Percentiles rank a stretch among this genome's conserved stretches.
Conservation (phyloP, 129 eudicot species). For the Pulicaria dysenterica region DNA sequence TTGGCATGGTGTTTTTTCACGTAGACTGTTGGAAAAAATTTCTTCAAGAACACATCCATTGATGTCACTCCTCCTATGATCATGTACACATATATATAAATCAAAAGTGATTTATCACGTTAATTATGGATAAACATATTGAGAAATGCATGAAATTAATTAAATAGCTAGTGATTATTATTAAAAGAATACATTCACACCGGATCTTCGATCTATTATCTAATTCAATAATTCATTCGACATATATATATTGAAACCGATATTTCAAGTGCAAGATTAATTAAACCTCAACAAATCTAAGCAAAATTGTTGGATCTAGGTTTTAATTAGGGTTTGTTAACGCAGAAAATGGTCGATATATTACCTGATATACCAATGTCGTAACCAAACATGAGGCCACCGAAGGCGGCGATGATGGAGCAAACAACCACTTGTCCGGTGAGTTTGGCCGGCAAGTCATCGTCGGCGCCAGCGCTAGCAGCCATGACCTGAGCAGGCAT, state of each 20-base stretch:
- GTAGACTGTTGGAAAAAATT: conserved; percentile 60
- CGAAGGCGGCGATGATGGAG: conserved; percentile 65
- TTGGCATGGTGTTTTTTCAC: conserved; percentile 45
- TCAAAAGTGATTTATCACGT: background rate
- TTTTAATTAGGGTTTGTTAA: background rate
- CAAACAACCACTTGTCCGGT: conserved; percentile 52
- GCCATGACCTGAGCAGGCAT: conserved; percentile 51
- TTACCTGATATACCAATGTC: conserved; percentile 63
- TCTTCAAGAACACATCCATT: conserved; percentile 62
- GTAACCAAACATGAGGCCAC: conserved; percentile 74
- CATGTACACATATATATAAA: background rate
- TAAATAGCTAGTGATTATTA: too few relatives aligned
- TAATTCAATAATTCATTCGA: background rate
- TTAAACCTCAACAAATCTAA: background rate
- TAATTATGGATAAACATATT: too few relatives aligned
- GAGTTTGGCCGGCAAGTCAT: conserved; percentile 52
- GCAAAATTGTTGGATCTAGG: conserved; percentile 6
- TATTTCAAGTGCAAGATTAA: background rate
- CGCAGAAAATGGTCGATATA: background rate
- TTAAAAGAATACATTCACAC: too few relatives aligned
- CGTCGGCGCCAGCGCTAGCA: conserved; percentile 30
- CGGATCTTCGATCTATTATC: background rate
- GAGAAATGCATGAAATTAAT: too few relatives aligned
- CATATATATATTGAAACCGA: background rate
- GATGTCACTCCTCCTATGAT: conserved; percentile 68